phyloP scores from a whole-genome alignment of 2,329 filamentous ascomycete species.

The Cyphellophora europaea region DNA sequence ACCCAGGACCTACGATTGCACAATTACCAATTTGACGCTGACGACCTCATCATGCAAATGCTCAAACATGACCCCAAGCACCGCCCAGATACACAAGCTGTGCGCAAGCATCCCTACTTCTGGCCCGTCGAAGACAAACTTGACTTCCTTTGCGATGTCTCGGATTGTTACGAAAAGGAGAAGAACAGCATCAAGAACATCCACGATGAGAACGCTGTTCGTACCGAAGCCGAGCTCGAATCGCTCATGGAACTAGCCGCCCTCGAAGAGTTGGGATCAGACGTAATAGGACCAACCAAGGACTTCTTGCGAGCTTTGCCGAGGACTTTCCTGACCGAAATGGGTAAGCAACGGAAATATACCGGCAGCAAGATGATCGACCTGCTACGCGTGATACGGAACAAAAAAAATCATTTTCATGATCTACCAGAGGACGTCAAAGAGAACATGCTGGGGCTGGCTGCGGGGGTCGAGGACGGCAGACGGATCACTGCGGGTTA shows the following conservation, averaged over 20 bases:
- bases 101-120: conserved; percentile 94
- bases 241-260: conserved; percentile 29
- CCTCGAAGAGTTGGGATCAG: conserved; percentile 45
- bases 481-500: too few relatives aligned
- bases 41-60: conserved; percentile 81
- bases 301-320: conserved; percentile 75
- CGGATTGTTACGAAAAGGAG: conserved; percentile 93
- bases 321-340: conserved; percentile 72
- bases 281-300: conserved; percentile 30
- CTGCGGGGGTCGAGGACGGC: too few relatives aligned
- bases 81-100: conserved; percentile 63
- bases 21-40: conserved; percentile 76
- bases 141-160: conserved; percentile 89
- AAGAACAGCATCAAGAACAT: conserved; percentile 28
- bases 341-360: conserved; percentile 94
- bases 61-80: conserved; percentile 54
- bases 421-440: conserved; percentile 82
- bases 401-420: conserved; percentile 97
- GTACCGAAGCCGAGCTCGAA: conserved; percentile 11
- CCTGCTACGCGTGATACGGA: conserved; percentile 75
- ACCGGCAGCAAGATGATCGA: conserved; percentile 76
- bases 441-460: conserved; percentile 44
- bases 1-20: conserved; percentile 65
- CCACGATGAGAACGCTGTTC: conserved; percentile 13
- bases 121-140: conserved; percentile 85